A percentile compares a stretch with the other conserved stretches of the same genome.
Conservation (phyloP, 2,329 filamentous ascomycete genomes). For the Penicillium nordicum region DNA sequence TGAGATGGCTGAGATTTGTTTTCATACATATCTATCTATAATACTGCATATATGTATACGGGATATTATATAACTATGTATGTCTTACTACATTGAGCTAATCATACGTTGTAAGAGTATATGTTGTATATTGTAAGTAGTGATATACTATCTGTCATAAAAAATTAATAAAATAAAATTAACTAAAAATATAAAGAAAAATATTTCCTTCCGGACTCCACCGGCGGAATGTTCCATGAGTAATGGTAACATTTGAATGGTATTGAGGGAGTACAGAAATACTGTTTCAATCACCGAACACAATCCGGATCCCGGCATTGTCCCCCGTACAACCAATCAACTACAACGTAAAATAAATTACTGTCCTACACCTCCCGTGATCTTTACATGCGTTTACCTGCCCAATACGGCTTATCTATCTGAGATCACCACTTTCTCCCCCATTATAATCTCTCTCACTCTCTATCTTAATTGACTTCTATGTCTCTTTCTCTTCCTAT, state of each 20-base stretch:
- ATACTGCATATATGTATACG: neutral
- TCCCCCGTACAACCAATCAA: constrained; percentile 14
- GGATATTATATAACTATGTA: neutral
- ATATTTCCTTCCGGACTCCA: constrained; percentile 16
- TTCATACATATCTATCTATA: neutral
- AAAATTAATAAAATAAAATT: neutral
- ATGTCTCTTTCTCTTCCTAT: constrained; percentile 10
- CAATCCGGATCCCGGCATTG: constrained; percentile 14
- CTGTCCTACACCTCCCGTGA: neutral
- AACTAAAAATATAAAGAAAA: neutral
- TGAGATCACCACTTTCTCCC: constrained; percentile 18
- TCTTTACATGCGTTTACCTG: constrained; percentile 14
- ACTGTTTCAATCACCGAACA: neutral
- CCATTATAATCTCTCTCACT: constrained; percentile 5
- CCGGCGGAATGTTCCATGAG: constrained; percentile 25
- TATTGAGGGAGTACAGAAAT: neutral
- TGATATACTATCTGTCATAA: neutral
- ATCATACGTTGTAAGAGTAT: neutral
- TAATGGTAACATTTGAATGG: constrained; percentile 2
- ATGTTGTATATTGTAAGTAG: neutral
- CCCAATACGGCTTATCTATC: constrained; percentile 26
- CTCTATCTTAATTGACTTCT: constrained; percentile 1
- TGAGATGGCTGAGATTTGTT: neutral
- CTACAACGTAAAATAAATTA: constrained; percentile 3
- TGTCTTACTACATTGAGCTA: neutral